phyloP scores from a whole-genome alignment of 2,329 filamentous ascomycete genomes.

The Cercospora sojina region DNA sequence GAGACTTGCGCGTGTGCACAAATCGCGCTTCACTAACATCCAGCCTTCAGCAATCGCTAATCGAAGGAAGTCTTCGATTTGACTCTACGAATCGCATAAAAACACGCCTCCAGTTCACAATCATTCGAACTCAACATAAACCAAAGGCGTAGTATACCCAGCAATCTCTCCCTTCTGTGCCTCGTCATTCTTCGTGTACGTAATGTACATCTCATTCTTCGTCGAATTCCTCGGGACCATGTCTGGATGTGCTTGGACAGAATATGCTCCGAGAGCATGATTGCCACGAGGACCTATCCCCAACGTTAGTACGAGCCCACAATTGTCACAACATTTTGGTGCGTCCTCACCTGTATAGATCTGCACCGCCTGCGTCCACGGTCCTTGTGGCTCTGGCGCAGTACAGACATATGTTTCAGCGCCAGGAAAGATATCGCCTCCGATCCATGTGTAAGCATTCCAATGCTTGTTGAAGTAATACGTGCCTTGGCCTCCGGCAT shows the following conservation, averaged over 20 bases:
- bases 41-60: neutral
- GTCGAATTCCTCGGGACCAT: conserved; percentile 13
- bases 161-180: conserved; percentile 9
- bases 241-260: conserved; percentile 24
- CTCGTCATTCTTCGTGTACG: conserved; percentile 24
- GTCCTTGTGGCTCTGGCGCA: conserved; percentile 30
- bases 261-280: conserved; percentile 19
- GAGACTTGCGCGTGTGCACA: neutral
- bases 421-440: conserved; percentile 23
- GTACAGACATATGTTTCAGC: conserved; percentile 30
- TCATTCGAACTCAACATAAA: conserved; percentile 23
- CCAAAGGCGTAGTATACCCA: conserved; percentile 22
- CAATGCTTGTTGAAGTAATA: conserved; percentile 32
- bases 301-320: neutral
- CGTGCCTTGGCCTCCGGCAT: conserved; percentile 30
- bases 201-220: conserved; percentile 24
- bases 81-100: neutral
- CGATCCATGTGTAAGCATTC: conserved; percentile 33
- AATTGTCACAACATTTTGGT: neutral
- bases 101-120: neutral
- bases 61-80: neutral
- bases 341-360: conserved; percentile 11
- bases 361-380: conserved; percentile 24
- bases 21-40: neutral
- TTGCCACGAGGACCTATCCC: conserved; percentile 17